These are phyloP conservation scores for Dicorynia guianensis DNA, from an alignment of 306 rosid species.

Conservation along the genomic window DNA sequence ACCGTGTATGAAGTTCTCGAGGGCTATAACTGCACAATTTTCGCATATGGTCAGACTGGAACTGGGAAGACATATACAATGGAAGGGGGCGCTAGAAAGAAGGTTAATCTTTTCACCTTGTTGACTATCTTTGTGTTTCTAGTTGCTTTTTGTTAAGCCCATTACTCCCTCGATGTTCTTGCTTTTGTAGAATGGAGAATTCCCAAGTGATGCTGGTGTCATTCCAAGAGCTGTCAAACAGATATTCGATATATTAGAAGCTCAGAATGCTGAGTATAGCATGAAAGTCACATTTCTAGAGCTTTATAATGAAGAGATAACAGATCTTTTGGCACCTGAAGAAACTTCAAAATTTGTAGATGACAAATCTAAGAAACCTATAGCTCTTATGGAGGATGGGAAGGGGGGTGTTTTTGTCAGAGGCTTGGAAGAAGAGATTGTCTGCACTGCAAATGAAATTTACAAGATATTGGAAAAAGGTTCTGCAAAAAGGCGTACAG, in stretches of 20 bases:
- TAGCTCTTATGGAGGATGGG: conserved; percentile 99
- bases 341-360: conserved; percentile 86
- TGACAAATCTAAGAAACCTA: conserved; percentile 94
- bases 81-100: conserved; percentile 99
- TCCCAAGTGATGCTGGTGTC: conserved; percentile 98
- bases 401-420: conserved; percentile 97
- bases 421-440: conserved; percentile 99
- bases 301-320: conserved; percentile 95
- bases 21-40: conserved; percentile 97
- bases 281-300: conserved; percentile 98
- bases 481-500: conserved; percentile 97
- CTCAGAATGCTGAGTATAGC: conserved; percentile 95
- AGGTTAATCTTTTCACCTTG: conserved; percentile 55
- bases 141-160: conserved; percentile 7
- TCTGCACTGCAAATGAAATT: conserved; percentile 95
- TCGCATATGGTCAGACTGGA: conserved; percentile 99
- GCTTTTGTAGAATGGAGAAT: conserved; percentile 84
- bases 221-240: conserved; percentile 97
- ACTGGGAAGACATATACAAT: conserved; percentile 98
- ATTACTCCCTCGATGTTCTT: conserved; percentile 32
- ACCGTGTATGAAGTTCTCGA: conserved; percentile 97
- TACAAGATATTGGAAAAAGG: conserved; percentile 98
- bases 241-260: conserved; percentile 93
- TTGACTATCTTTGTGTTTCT: conserved; percentile 5
- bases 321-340: conserved; percentile 93